Evolutionary conservation across 2,329 filamentous ascomycete species (phyloP), one percentile per base, ranked within the genome.

Genomic region (Xylariaceae sp.): DNA sequence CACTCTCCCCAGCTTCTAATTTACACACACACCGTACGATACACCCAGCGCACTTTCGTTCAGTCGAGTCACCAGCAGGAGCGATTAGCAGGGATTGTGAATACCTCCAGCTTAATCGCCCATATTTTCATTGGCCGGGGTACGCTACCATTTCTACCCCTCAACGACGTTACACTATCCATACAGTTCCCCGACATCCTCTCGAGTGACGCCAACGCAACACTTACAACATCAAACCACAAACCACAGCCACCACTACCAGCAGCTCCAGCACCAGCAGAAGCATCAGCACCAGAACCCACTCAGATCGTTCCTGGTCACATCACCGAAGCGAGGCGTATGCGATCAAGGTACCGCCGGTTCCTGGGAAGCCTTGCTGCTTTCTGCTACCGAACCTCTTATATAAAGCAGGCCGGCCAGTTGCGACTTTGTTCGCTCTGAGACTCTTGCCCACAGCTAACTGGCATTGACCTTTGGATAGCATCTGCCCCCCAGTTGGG

Each of bases 401-500:
- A n/a, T 45, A 45, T 13, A 23, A 44, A 37, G 44, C 48, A 15
- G 23, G 5, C 44, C 35, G 53, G 7, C 10, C 23, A 37, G 18
- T 30, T n/a, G 8, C 47, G 47, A 9, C 17, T 30, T 49, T 11
- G 17, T 49, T 45, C 42, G 42, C 42, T 15, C 30, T 44, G 13
- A 17, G 30, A 18, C 23, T 30, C 23, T 30, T 30, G 53, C 52
- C 10, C 10, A 49, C 23, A 13, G 34, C 15, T 10, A 17, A 62
- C 63, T 45, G 57, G 49, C 56, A 42, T 62, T 30, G 47, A 48
- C 45, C 23, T 51, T 55, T 39, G 49, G 55, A 30, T 18, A 8
- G 48, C 18, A 57, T 55, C 48, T 51, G 51, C 53, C 55, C 56
- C 61, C 59, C 52, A 50, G 55, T 17, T 61, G 59, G 63, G 59